These are phyloP conservation scores for Fusarium verrucosum DNA, from an alignment of 2,329 filamentous ascomycete genomes.

Conservation along the genomic window DNA sequence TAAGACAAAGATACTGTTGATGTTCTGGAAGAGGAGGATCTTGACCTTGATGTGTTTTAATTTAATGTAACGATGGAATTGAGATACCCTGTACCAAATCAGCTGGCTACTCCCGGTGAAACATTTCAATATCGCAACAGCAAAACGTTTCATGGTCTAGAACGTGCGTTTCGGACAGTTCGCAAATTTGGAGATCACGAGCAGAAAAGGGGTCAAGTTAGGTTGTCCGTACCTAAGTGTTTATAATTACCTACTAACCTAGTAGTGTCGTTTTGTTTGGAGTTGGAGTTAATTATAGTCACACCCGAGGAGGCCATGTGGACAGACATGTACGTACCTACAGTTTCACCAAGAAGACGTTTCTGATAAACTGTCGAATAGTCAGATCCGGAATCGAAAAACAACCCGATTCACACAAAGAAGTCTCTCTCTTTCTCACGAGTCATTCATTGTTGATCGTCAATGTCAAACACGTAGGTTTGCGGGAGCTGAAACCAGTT, in stretches of 20 bases:
- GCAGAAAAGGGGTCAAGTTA: conserved; percentile 33
- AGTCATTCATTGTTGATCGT: not conserved
- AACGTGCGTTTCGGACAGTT: conserved; percentile 24
- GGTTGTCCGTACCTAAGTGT: conserved; percentile 1
- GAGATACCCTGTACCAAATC: conserved; percentile 28
- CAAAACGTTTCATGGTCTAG: conserved; percentile 17
- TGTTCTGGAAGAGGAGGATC: not conserved
- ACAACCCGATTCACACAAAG: not conserved
- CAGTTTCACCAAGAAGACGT: not conserved
- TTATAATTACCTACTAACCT: too few species aligned
- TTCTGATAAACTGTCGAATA: not conserved
- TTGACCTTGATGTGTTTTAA: not conserved
- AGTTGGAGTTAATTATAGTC: conserved; percentile 33
- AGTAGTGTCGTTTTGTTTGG: conserved; percentile 27
- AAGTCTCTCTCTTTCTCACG: not conserved
- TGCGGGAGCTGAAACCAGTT: conserved; percentile 22
- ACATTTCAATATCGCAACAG: not conserved
- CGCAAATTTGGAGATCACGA: conserved; percentile 12
- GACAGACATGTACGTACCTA: too few species aligned
- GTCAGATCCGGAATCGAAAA: not conserved
- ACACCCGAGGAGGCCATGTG: not conserved
- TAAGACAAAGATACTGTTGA: not conserved
- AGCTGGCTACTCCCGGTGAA: not conserved
- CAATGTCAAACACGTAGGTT: conserved; percentile 13
- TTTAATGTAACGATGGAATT: too few species aligned